These are phyloP conservation scores for Nakazawaea wickerhamii DNA, from an alignment of 805 yeast genomes.

Conservation along the genomic window DNA sequence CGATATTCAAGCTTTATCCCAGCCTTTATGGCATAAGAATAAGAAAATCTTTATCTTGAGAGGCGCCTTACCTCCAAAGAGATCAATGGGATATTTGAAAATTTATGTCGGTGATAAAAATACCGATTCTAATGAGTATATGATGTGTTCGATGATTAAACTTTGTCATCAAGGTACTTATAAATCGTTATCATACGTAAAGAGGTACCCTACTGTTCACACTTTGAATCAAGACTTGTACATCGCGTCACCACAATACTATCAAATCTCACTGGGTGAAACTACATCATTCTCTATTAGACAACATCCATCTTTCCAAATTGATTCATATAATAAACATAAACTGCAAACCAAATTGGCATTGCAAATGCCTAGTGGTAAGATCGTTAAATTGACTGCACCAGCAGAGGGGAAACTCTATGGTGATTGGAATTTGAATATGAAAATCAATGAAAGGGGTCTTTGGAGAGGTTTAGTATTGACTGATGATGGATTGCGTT, in stretches of 20 bases:
- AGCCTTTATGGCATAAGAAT: constrained; percentile 63
- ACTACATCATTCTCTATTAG: constrained; percentile 60
- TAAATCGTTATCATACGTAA: constrained; percentile 62
- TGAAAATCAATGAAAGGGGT: constrained; percentile 68
- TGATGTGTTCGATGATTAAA: constrained; percentile 52
- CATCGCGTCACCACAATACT: constrained; percentile 79
- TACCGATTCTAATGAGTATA: constrained; percentile 42
- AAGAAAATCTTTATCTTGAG: constrained; percentile 71
- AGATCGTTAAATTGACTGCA: constrained; percentile 53
- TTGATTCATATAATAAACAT: constrained; percentile 13
- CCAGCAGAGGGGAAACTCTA: constrained; percentile 38
- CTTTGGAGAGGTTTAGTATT: constrained; percentile 78
- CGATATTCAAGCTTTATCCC: constrained; percentile 61
- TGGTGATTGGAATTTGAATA: constrained; percentile 55
- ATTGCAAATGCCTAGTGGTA: constrained; percentile 82
- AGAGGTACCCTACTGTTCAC: constrained; percentile 65
- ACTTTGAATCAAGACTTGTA: constrained; percentile 71
- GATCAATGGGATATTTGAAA: constrained; percentile 64
- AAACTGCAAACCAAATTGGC: constrained; percentile 51
- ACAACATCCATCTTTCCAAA: constrained; percentile 49
- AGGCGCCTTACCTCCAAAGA: constrained; percentile 70
- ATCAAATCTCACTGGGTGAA: constrained; percentile 47
- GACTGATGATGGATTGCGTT: constrained; percentile 69
- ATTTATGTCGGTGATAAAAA: constrained; percentile 70
- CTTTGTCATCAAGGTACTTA: constrained; percentile 64